Evolutionary conservation across 257 asterid genomes (phyloP).

Genomic region (Rauvolfia tetraphylla): DNA sequence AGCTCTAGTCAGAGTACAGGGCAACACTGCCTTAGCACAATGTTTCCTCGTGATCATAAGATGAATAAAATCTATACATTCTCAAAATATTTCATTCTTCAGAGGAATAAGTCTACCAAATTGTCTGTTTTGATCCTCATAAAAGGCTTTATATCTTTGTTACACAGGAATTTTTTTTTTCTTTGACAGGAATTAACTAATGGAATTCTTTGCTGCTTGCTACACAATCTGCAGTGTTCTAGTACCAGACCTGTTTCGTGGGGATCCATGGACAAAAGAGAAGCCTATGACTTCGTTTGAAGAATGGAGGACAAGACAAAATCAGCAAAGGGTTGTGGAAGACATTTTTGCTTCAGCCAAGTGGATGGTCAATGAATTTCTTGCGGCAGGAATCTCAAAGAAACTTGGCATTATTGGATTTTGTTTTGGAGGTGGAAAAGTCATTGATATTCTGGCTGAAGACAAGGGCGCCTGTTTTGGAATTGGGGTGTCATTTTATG

Average conservation of each 20-base stretch:
- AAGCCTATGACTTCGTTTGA: conserved; percentile 36
- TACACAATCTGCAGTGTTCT: conserved; percentile 51
- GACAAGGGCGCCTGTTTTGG: conserved; percentile 55
- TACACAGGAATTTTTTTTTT: neutral
- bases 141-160: neutral
- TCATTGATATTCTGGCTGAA: conserved; percentile 58
- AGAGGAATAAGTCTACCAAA: too few species aligned
- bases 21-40: neutral
- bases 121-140: too few species aligned
- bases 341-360: conserved; percentile 52
- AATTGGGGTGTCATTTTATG: conserved; percentile 64
- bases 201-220: conserved; percentile 2
- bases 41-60: neutral
- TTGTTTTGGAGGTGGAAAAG: conserved; percentile 73
- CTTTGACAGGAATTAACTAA: neutral
- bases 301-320: conserved; percentile 49
- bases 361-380: conserved; percentile 65
- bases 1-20: neutral
- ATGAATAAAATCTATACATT: too few species aligned
- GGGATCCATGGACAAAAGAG: conserved; percentile 71
- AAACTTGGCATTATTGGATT: conserved; percentile 76
- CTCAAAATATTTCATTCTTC: too few species aligned
- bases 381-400: conserved; percentile 56
- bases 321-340: conserved; percentile 30
- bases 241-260: conserved; percentile 68